Percentiles rank a stretch among this genome's conserved stretches.
Evolutionary conservation across 1,284 basidiomycete genomes (phyloP).

Genomic region (Pseudozyma sp.): DNA sequence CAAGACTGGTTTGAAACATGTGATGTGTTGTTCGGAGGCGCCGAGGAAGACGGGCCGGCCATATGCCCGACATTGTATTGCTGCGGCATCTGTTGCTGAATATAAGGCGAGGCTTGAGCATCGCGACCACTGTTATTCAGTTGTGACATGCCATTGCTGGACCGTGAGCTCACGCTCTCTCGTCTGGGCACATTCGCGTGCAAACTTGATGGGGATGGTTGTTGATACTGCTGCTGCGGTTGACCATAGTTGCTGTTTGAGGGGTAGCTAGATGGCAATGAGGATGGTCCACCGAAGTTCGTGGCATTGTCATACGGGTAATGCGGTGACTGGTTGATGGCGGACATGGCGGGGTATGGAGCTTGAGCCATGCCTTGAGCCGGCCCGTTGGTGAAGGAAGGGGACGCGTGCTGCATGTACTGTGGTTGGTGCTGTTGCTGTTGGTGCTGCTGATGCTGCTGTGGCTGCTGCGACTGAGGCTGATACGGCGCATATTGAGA

Average conservation of each 20-base stretch:
- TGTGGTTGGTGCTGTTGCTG: conserved; percentile 15
- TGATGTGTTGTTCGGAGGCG: neutral
- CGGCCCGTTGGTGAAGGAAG: conserved; percentile 2
- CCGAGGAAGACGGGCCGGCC: neutral
- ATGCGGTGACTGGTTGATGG: conserved; percentile 5
- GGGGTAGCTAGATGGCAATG: neutral
- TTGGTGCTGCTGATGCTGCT: conserved; percentile 8
- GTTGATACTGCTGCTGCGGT: conserved; percentile 2
- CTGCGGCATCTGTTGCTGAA: conserved; percentile 14
- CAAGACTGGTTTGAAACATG: conserved; percentile 5
- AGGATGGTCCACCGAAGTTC: neutral
- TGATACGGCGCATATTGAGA: conserved; percentile 11
- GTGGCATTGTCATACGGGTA: conserved; percentile 8
- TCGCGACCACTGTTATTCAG: conserved; percentile 5
- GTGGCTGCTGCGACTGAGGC: conserved; percentile 13
- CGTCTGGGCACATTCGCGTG: neutral
- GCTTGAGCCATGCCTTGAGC: conserved; percentile 2
- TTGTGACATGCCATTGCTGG: conserved; percentile 4
- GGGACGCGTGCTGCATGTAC: conserved; percentile 16
- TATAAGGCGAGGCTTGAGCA: neutral
- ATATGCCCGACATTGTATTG: conserved; percentile 4
- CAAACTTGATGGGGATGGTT: conserved; percentile 2
- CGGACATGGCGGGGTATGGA: conserved; percentile 6
- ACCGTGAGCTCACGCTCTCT: conserved; percentile 1
- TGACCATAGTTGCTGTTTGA: neutral